These are phyloP conservation scores for Agaricus subrufescens DNA, from an alignment of 768 basidiomycete species.

Conservation along the genomic window DNA sequence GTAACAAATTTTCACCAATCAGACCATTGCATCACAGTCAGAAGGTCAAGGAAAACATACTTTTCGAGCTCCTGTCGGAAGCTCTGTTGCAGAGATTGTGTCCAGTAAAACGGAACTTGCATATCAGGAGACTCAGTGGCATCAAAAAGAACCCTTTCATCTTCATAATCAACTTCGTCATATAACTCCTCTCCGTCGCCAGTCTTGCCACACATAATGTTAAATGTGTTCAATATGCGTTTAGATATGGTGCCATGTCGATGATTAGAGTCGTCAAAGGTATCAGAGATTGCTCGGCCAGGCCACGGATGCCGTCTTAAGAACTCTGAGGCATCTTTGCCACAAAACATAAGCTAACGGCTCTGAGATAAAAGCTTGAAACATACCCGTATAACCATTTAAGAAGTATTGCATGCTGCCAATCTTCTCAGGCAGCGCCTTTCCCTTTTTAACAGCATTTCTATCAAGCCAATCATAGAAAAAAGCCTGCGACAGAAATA, in stretches of 20 bases:
- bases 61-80: conserved; percentile 89
- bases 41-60: conserved; percentile 33
- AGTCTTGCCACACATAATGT: conserved; percentile 81
- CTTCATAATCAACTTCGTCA: conserved; percentile 73
- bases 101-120: conserved; percentile 78
- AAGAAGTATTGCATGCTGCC: conserved; percentile 90
- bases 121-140: conserved; percentile 52
- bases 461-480: conserved; percentile 92
- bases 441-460: conserved; percentile 77
- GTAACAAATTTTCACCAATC: neutral
- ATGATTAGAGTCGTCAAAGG: conserved; percentile 81
- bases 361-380: neutral
- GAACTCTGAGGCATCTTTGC: conserved; percentile 82
- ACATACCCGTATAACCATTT: conserved; percentile 70
- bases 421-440: conserved; percentile 80
- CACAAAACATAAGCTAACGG: neutral
- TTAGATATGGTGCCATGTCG: conserved; percentile 66
- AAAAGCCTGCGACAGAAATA: conserved; percentile 54
- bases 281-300: conserved; percentile 77
- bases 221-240: conserved; percentile 61
- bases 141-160: conserved; percentile 66
- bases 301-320: conserved; percentile 86
- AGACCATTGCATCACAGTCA: neutral
- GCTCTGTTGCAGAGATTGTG: conserved; percentile 66
- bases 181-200: conserved; percentile 66